Evolutionary conservation across 345 rosid species (phyloP).

Genomic region (Citrus maxima): DNA sequence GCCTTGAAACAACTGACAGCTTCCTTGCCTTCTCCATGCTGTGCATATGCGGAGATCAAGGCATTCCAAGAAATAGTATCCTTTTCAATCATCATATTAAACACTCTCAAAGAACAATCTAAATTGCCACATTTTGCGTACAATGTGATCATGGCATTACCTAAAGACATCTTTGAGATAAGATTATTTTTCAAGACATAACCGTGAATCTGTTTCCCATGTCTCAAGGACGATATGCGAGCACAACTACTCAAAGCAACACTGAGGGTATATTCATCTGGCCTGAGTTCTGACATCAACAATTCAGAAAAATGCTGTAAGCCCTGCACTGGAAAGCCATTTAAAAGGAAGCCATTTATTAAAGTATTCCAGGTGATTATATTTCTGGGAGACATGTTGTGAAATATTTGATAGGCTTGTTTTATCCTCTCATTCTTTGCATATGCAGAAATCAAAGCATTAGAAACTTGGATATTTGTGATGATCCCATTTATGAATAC

Average conservation of each 20-base stretch:
- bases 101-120: slow-evolving; percentile 47
- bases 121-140: slow-evolving; percentile 67
- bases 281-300: slow-evolving; percentile 42
- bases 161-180: slow-evolving; percentile 39
- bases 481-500: slow-evolving; percentile 43
- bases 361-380: slow-evolving; percentile 71
- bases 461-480: slow-evolving; percentile 55
- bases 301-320: slow-evolving; percentile 42
- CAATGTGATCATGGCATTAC: slow-evolving; percentile 60
- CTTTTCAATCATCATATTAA: slow-evolving; percentile 42
- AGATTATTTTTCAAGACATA: slow-evolving; percentile 40
- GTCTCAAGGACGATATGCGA: slow-evolving; percentile 40
- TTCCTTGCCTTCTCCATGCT: slow-evolving; percentile 67
- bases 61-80: slow-evolving; percentile 75
- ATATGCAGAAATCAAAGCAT: slow-evolving; percentile 65
- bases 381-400: slow-evolving; percentile 33
- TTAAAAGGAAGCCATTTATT: slow-evolving; percentile 53
- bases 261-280: slow-evolving; percentile 55
- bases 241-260: slow-evolving; percentile 51
- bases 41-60: slow-evolving; percentile 59
- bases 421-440: slow-evolving; percentile 49
- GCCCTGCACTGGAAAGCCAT: slow-evolving; percentile 44
- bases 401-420: slow-evolving; percentile 46
- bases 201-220: slow-evolving; percentile 58
- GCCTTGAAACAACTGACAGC: slow-evolving; percentile 43